Evolutionary conservation across 306 rosid species (phyloP).

Genomic region (Ziziphus jujuba): DNA sequence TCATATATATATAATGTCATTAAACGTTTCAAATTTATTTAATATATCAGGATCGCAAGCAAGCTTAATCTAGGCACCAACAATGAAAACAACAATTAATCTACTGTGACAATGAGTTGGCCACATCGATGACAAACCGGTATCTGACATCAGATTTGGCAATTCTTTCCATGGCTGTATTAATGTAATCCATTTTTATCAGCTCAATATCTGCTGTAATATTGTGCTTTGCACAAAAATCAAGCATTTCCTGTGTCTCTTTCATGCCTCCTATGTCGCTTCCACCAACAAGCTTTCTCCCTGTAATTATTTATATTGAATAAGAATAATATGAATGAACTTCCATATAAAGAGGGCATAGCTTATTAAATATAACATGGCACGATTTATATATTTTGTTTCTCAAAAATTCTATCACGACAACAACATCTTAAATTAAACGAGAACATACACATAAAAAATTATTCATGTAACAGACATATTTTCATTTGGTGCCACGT

Average conservation of each 20-base stretch:
- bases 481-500: no score
- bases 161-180: conserved; percentile 81
- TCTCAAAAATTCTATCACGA: no score
- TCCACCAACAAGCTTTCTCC: conserved; percentile 82
- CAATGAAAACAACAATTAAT: conserved; percentile 1
- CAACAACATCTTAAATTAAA: no score
- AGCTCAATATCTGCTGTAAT: conserved; percentile 77
- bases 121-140: conserved; percentile 87
- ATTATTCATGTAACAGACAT: no score
- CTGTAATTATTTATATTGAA: conserved; percentile 30
- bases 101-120: conserved; percentile 47
- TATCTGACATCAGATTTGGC: conserved; percentile 77
- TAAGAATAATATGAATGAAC: no score
- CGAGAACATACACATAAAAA: no score
- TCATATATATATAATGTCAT: not conserved
- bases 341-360: no score
- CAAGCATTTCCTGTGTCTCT: conserved; percentile 97
- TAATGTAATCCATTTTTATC: conserved; percentile 59
- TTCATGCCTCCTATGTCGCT: conserved; percentile 84
- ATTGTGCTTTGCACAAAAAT: conserved; percentile 73
- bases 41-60: not conserved
- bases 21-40: not conserved
- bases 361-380: no score
- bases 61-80: not conserved
- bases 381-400: no score